Evolutionary conservation across 495 filamentous ascomycete genomes (phyloP), one percentile per base, ranked within the genome.

Genomic region (Xylaria castorea): DNA sequence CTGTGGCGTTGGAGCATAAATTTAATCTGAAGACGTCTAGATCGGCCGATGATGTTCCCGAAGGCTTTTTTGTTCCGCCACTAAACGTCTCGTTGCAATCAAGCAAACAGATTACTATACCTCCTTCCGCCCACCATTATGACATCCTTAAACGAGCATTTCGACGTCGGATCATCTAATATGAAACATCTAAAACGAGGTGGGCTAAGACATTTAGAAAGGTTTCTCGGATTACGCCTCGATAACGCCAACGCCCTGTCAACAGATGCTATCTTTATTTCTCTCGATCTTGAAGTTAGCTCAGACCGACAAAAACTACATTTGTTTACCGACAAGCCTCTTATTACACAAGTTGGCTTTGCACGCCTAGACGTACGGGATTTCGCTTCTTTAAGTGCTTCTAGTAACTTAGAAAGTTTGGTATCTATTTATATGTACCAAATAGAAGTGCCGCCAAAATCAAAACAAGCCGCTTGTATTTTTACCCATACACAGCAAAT

Each of bases 361-460:
- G 51, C 51, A 57, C 2, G 51, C 25, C 51, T 57, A 6, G 51
- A 57, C 25, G 5, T 14, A 32, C 51, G 51, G 51, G 51, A 57
- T 5, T 57, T 57, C 25, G 51, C 22, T 32, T 57, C 51, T 14
- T 57, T 57, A 5, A 7, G 8, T 14, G 51, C 25, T 14, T 57
- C 51, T 5, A 30, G 3, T 32, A 16, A 57, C 51, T 30, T 25
- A 1, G 7, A 57, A 7, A 30, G 51, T 32, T 57, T 57, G 51
- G 5, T 57, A 57, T 57, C 51, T 57, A 5, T 32, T 57, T 2
- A 57, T 30, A 57, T 57, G 51, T 61, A 61, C 57, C 57, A 61
- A 61, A 22, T 38, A 38, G 57, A 61, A 38, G 57, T 61, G 5
- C 34, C 16, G 34, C 27, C 34, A 38, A 20, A 34, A 7, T 38